phyloP scores from a whole-genome alignment of 1,284 basidiomycete species.

The Xerocomus cyaneibrunnescens region DNA sequence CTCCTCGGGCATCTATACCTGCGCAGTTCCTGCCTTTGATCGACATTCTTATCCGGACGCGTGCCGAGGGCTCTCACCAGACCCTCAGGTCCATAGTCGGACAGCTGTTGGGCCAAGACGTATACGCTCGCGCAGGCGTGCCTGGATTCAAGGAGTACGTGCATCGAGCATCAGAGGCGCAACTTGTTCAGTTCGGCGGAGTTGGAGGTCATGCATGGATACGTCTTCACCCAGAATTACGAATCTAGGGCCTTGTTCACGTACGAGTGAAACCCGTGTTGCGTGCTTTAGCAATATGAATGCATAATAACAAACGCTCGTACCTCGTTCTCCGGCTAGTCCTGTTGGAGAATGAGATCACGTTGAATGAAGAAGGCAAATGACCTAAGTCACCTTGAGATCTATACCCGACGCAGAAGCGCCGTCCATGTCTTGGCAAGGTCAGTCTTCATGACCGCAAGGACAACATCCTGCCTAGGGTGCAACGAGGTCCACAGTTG shows the following conservation, averaged over 20 bases:
- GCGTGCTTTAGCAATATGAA: conserved; percentile 14
- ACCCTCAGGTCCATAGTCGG: conserved; percentile 28
- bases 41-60: conserved; percentile 18
- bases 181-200: conserved; percentile 39
- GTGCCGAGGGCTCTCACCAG: conserved; percentile 15
- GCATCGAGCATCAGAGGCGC: conserved; percentile 28
- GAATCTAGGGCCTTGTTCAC: conserved; percentile 11
- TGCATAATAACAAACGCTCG: conserved; percentile 3
- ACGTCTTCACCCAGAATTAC: conserved; percentile 33
- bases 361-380: background rate
- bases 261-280: conserved; percentile 9
- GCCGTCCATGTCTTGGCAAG: background rate
- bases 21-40: conserved; percentile 29
- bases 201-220: conserved; percentile 37
- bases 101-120: conserved; percentile 15
- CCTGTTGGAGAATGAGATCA: background rate
- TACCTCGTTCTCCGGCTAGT: conserved; percentile 2
- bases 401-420: conserved; percentile 7
- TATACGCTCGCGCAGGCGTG: conserved; percentile 36
- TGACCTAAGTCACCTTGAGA: conserved; percentile 13
- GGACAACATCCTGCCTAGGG: background rate
- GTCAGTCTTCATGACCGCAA: background rate
- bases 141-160: conserved; percentile 35
- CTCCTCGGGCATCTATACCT: conserved; percentile 13
- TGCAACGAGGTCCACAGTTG: background rate